These are phyloP conservation scores for Obba rivulosa DNA, from an alignment of 768 basidiomycete species.

Conservation along the genomic window DNA sequence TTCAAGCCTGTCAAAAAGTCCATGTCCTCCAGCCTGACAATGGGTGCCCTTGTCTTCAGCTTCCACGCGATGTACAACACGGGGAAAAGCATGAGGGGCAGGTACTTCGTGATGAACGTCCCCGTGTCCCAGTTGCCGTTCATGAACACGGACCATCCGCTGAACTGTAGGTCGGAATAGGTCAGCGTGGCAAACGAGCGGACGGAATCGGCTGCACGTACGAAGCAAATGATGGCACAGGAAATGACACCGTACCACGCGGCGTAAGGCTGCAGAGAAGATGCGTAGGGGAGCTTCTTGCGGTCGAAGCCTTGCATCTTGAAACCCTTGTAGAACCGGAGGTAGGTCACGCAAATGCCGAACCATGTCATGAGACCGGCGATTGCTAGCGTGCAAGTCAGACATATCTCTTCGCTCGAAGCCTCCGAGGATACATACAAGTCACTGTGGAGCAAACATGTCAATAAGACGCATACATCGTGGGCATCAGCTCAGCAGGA, in stretches of 20 bases:
- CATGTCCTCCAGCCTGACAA: constrained; percentile 60
- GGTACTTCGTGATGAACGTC: constrained; percentile 77
- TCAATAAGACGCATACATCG: constrained; percentile 24
- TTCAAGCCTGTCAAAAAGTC: constrained; percentile 65
- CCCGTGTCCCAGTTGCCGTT: constrained; percentile 35
- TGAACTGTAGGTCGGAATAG: constrained; percentile 26
- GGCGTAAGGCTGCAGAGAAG: constrained; percentile 64
- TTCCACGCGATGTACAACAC: constrained; percentile 60
- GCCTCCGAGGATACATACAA: neutral
- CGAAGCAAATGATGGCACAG: constrained; percentile 26
- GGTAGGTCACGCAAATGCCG: constrained; percentile 41
- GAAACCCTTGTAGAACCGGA: constrained; percentile 77
- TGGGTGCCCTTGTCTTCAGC: constrained; percentile 42
- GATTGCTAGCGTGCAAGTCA: constrained; percentile 37
- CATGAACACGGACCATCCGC: constrained; percentile 36
- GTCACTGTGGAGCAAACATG: neutral
- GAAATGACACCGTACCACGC: constrained; percentile 46
- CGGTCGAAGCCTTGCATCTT: constrained; percentile 78
- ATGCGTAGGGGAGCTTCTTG: constrained; percentile 60
- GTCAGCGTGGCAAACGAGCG: neutral
- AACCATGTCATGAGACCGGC: constrained; percentile 43
- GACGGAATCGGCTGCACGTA: constrained; percentile 18
- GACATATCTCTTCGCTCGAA: neutral
- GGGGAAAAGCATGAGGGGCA: constrained; percentile 64
- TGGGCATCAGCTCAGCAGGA: neutral